Evolutionary conservation across 805 yeast genomes (phyloP).

Genomic region (Metschnikowia vanudenii): DNA sequence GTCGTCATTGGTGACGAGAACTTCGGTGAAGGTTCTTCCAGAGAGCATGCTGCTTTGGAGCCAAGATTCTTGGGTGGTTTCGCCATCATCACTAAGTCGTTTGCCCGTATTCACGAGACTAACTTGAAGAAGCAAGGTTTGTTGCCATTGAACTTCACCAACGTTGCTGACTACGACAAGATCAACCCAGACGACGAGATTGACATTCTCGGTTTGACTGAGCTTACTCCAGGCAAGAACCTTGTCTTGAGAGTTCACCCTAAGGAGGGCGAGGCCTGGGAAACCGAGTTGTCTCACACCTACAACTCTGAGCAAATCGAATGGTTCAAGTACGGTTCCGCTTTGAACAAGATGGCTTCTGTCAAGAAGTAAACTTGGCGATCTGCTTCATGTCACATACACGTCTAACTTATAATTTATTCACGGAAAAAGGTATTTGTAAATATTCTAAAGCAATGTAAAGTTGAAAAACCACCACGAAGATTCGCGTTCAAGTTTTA

Average conservation of each 20-base stretch:
- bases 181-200: constrained; percentile 80
- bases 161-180: constrained; percentile 85
- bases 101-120: constrained; percentile 98
- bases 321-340: constrained; percentile 99
- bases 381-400: constrained; percentile 7
- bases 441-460: neutral
- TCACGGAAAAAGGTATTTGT: constrained; percentile 6
- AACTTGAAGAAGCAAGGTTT: constrained; percentile 97
- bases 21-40: constrained; percentile 98
- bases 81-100: constrained; percentile 85
- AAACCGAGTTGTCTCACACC: constrained; percentile 90
- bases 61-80: constrained; percentile 94
- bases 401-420: constrained; percentile 13
- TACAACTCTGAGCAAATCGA: constrained; percentile 95
- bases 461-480: neutral
- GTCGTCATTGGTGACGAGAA: constrained; percentile 95
- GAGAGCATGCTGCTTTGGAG: constrained; percentile 97
- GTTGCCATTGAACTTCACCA: constrained; percentile 89
- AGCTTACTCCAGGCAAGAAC: constrained; percentile 54
- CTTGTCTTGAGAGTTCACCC: constrained; percentile 52
- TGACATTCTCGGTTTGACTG: constrained; percentile 77
- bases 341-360: constrained; percentile 90
- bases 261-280: constrained; percentile 85
- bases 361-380: constrained; percentile 10
- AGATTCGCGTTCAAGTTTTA: neutral